phyloP scores from a whole-genome alignment of 768 basidiomycete genomes.

The Sistotremastrum niveocremeum region DNA sequence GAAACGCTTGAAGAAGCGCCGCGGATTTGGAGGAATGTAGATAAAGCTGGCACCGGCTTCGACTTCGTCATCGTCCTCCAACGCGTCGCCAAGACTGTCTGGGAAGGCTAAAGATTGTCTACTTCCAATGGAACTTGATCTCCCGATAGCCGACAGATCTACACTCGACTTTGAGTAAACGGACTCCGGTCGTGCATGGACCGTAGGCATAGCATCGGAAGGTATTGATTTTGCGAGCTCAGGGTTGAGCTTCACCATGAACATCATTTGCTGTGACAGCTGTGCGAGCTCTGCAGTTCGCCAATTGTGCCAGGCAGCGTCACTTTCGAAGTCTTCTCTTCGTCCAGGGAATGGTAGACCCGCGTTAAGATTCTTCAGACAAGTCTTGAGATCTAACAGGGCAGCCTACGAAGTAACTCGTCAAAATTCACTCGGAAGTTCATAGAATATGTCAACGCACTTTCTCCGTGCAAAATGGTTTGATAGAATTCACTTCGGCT shows the following conservation, averaged over 20 bases:
- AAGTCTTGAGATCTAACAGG: conserved; percentile 80
- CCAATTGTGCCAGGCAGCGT: conserved; percentile 79
- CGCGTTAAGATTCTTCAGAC: conserved; percentile 82
- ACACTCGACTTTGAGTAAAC: background rate
- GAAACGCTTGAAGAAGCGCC: conserved; percentile 72
- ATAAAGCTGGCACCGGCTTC: conserved; percentile 69
- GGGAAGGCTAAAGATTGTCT: conserved; percentile 15
- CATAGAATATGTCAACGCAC: conserved; percentile 19
- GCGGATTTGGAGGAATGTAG: conserved; percentile 82
- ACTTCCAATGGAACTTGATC: too few relatives aligned
- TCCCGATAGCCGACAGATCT: too few relatives aligned
- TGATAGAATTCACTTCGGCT: conserved; percentile 57
- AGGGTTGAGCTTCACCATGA: conserved; percentile 77
- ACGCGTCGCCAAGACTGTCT: conserved; percentile 25
- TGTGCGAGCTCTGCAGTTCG: conserved; percentile 66
- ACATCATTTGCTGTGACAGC: conserved; percentile 77
- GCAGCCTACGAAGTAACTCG: conserved; percentile 44
- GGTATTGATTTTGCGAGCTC: conserved; percentile 72
- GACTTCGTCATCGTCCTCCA: conserved; percentile 54
- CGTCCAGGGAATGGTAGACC: conserved; percentile 74
- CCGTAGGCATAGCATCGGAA: conserved; percentile 31
- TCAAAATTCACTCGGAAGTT: background rate
- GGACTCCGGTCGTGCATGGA: conserved; percentile 23
- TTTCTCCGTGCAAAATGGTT: conserved; percentile 62
- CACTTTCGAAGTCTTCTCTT: conserved; percentile 74